Evolutionary conservation across 164 flowering plant genomes (phyloP), one percentile per base, ranked within the genome.

Genomic region (Santalum album): DNA sequence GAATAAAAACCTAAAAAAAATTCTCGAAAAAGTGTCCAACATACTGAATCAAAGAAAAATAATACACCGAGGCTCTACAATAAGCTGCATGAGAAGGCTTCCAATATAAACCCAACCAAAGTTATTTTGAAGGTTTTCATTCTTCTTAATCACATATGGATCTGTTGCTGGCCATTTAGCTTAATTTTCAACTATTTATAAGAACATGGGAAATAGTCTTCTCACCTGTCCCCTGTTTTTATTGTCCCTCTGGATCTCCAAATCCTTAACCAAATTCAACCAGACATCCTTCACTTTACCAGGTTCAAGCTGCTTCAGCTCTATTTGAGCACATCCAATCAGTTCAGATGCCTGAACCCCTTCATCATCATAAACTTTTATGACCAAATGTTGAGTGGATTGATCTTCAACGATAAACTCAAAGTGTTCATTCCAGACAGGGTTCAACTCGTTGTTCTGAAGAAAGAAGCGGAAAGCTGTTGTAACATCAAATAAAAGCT

Each of bases 271-370:
- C 61, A 94, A 69, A 36, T 90, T 86, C 82, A 90, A 64, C 99
- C 99, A 90, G 42, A 82, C 79, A 72, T 90, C 99, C 72, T 90
- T 86, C 66, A 94, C 97, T 66, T 90, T 87, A 57, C 97, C 97
- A 52, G 96, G 96, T 74, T 87, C 76, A 66, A 94, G 95, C 22
- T 78, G 84, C 21, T 62, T 75, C 47, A 94, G 63, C 14, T 42
- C 65, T 39, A 90, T 58, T 57, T 80, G 92, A 66, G 92, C 94
- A 54, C 92, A 82, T 34, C 97, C 99, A 60, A 94, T 62, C 49
- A 90, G 77, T 70, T 94, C 97, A 60, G 99, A 49, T 39, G 97
- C 69, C 66, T 87, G 99, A 60, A 94, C 22, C 15, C 99, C 99
- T 72, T 94, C 99, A 65, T 82, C 81, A 61, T 94, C 99, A 69